Base-by-base conservation (phyloP, 768 basidiomycete species). In the Collybia sp. region DNA sequence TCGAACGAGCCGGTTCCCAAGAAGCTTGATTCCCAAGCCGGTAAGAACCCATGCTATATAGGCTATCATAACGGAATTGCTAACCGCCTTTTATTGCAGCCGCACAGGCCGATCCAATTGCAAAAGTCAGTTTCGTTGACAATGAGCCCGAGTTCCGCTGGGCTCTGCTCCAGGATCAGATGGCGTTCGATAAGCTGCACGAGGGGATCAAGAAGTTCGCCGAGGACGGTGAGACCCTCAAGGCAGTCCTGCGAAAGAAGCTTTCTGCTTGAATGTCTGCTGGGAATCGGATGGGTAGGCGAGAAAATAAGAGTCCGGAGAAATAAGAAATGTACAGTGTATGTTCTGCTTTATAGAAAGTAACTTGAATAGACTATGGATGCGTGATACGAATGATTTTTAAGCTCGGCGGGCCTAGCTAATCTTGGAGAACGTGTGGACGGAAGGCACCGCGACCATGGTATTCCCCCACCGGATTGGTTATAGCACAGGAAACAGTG, bases 141-240 rank as follows among this genome's bases (percentile, higher is more conserved):
- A 82, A 96, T 71, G 92, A 99, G 75, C 74, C 93, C 50, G 89
- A 93, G 61, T 98, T 98, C 90, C 85, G 91, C 49, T 96, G 93
- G 93, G 55, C 79, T 10, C 85, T 98, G 47, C 82, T 96, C 59
- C 79, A 93, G 60, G 94, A 97, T 68, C 71, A 77, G 62, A 96
- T 97, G 94, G 93, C 95, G n/a, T 95, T 93, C 63, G 95, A 97
- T 67, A 97, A 98, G 76, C 77, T 97, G 45, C 92, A 96, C 67
- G 92, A 97, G 72, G 96, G 96, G 58, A 96, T 99, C 76, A 85
- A 83, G 75, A 96, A 95, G 70, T 99, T 99, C 63, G 94, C 93
- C 42, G 93, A 89, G 73, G 96, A 98, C 60, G 93, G 92, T 47
- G 79, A 83, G 62, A 82, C 88, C 2, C 83, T 99, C 71, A 96